These are phyloP conservation scores for Plenodomus tracheiphilus DNA, from an alignment of 2,329 filamentous ascomycete species.

Conservation along the genomic window DNA sequence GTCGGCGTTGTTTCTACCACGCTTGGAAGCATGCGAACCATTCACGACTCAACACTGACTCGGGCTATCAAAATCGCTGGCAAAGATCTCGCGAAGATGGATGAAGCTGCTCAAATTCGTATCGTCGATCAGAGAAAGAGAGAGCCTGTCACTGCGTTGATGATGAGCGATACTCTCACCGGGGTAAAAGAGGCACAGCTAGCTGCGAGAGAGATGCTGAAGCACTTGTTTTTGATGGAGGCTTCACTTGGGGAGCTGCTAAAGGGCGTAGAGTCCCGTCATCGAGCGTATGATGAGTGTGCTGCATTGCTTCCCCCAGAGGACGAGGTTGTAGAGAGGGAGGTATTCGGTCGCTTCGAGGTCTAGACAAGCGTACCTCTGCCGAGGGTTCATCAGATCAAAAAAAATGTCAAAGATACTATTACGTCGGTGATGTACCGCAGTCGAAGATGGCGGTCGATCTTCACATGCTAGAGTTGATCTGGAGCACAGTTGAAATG, in stretches of 20 bases:
- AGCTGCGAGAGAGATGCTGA: constrained; percentile 7
- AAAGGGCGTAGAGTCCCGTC: constrained; percentile 7
- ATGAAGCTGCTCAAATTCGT: constrained; percentile 3
- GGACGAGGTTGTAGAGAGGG: background rate
- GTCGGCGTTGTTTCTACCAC: constrained; percentile 1
- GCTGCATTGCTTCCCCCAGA: background rate
- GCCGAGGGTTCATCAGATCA: background rate
- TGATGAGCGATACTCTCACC: constrained; percentile 15
- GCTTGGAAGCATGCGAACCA: constrained; percentile 4
- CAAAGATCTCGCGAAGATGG: constrained; percentile 5
- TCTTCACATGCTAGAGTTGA: background rate
- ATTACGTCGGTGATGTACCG: no score
- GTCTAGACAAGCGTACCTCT: background rate
- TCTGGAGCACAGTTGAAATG: no score
- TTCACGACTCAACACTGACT: constrained; percentile 2
- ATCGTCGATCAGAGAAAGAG: constrained; percentile 9
- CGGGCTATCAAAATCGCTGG: constrained; percentile 17
- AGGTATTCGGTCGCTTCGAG: background rate
- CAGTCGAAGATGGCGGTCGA: background rate
- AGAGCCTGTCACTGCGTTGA: constrained; percentile 10
- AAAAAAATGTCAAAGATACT: no score
- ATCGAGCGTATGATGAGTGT: constrained; percentile 8
- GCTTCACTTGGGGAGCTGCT: constrained; percentile 7
- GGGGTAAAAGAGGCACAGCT: constrained; percentile 6
- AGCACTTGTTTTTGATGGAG: constrained; percentile 8